Conservation (phyloP, 108 stramenopile species). For the Pseudonitzschia multistriata region DNA sequence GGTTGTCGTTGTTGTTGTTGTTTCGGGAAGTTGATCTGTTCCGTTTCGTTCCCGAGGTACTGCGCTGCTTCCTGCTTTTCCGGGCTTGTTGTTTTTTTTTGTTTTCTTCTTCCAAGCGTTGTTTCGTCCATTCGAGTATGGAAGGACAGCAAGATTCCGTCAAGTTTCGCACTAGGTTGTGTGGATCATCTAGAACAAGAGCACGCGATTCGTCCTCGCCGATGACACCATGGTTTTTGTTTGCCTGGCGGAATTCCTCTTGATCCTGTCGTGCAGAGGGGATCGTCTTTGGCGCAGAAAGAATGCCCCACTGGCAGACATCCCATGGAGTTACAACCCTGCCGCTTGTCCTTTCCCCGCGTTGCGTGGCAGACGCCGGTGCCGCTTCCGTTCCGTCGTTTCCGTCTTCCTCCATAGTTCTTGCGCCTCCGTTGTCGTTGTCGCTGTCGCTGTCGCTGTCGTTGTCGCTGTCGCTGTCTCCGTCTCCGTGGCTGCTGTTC, state of each 20-base stretch:
- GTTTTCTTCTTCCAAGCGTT: slow-evolving; percentile 3
- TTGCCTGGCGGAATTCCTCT: background rate
- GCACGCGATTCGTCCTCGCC: background rate
- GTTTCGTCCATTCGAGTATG: slow-evolving; percentile 29
- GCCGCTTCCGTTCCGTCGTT: background rate
- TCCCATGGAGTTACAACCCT: slow-evolving; percentile 47
- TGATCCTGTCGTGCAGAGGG: background rate
- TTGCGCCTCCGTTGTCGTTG: background rate
- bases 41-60: slow-evolving; percentile 9
- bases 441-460: background rate
- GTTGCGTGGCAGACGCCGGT: background rate
- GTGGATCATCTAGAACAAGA: slow-evolving; percentile 1
- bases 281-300: slow-evolving; percentile 9
- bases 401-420: slow-evolving; percentile 13
- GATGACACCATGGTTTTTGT: background rate
- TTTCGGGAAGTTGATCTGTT: background rate
- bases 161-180: slow-evolving; percentile 22
- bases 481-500: slow-evolving; percentile 10
- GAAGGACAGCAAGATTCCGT: slow-evolving; percentile 37
- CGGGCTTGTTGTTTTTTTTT: background rate
- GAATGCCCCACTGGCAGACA: slow-evolving; percentile 36
- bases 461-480: slow-evolving; percentile 3
- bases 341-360: background rate
- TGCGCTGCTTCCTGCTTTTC: slow-evolving; percentile 29
- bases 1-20: background rate